phyloP scores from a whole-genome alignment of 768 basidiomycete species.

The Boletus tylopilopsis region DNA sequence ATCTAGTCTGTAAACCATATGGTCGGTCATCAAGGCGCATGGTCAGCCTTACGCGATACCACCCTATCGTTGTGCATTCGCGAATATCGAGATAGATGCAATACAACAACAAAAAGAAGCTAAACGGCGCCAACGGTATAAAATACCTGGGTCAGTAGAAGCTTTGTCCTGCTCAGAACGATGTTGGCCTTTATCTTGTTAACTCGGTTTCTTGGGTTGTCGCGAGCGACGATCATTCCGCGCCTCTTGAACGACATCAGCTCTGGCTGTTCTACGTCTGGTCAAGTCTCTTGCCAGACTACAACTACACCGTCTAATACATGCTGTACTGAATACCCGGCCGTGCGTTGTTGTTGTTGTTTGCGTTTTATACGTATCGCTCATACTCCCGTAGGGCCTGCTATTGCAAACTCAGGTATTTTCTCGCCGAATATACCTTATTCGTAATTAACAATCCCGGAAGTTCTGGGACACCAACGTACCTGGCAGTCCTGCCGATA shows the following conservation, averaged over 20 bases:
- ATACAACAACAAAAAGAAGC: not conserved
- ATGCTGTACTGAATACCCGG: slow-evolving; percentile 67
- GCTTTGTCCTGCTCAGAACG: not conserved
- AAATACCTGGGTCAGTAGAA: slow-evolving; percentile 4
- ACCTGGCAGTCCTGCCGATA: slow-evolving; percentile 56
- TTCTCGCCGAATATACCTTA: not conserved
- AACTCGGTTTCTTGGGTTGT: slow-evolving; percentile 18
- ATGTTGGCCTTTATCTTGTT: slow-evolving; percentile 19
- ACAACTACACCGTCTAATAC: slow-evolving; percentile 37
- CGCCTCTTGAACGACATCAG: slow-evolving; percentile 34
- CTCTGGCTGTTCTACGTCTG: slow-evolving; percentile 42
- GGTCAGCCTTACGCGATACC: not conserved
- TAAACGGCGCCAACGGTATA: slow-evolving; percentile 6
- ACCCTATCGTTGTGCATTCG: not conserved
- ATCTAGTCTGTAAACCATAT: not conserved
- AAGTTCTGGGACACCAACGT: slow-evolving; percentile 75
- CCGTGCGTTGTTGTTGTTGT: slow-evolving; percentile 42
- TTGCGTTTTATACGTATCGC: not conserved
- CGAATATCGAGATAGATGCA: not conserved
- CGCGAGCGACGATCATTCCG: slow-evolving; percentile 8
- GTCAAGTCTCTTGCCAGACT: slow-evolving; percentile 52
- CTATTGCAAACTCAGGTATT: slow-evolving; percentile 53
- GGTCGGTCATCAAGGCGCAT: not conserved
- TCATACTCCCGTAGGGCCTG: slow-evolving; percentile 43
- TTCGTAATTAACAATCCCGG: not conserved